Percentiles rank a stretch among this genome's conserved stretches.
These are phyloP conservation scores for Amaranthus cruentus DNA, from an alignment of 148 eudicot genomes.

Conservation along the genomic window DNA sequence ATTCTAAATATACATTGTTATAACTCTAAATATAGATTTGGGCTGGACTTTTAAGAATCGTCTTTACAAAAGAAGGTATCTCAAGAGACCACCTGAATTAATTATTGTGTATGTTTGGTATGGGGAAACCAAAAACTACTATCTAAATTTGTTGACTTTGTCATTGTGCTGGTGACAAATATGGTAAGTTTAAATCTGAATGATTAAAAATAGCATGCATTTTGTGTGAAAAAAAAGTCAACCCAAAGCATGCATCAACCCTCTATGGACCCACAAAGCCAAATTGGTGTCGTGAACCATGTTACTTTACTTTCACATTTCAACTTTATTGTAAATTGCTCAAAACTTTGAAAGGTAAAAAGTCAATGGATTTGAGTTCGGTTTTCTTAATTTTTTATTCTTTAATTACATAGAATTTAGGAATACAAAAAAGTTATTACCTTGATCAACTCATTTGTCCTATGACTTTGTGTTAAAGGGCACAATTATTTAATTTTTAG, in stretches of 20 bases:
- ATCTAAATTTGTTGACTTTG: slow-evolving; percentile 16
- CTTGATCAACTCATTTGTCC: too few relatives aligned
- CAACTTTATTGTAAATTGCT: neutral
- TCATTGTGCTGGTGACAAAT: slow-evolving; percentile 1
- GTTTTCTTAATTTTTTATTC: neutral
- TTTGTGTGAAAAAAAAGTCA: slow-evolving; percentile 8
- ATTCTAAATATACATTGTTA: too few relatives aligned
- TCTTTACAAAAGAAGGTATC: too few relatives aligned
- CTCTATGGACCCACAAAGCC: neutral
- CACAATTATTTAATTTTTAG: too few relatives aligned
- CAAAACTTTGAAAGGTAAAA: neutral
- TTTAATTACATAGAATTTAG: too few relatives aligned
- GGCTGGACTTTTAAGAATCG: too few relatives aligned
- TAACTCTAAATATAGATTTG: too few relatives aligned
- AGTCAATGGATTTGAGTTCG: neutral
- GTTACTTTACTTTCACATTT: slow-evolving; percentile 3
- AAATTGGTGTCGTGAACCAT: neutral
- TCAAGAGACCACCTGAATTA: too few relatives aligned
- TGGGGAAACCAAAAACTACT: neutral
- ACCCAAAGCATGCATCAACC: slow-evolving; percentile 10
- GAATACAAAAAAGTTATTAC: too few relatives aligned
- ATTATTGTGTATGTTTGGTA: too few relatives aligned
- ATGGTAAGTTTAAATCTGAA: neutral
- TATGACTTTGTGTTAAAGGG: too few relatives aligned
- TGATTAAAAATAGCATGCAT: slow-evolving; percentile 8